phyloP scores from a whole-genome alignment of 73 alveolate genomes.

The Paramecium sexaurelia region DNA sequence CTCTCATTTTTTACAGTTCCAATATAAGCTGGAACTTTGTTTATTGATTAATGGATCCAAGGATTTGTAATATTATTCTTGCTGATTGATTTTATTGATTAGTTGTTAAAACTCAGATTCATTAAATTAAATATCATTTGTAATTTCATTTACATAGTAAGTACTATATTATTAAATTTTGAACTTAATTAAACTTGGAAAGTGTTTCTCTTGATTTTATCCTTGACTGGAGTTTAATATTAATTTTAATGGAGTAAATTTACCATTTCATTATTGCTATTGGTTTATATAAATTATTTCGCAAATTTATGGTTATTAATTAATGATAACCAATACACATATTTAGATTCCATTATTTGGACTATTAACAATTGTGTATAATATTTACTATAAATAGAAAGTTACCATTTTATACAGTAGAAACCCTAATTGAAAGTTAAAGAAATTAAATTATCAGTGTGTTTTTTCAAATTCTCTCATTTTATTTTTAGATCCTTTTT shows the following conservation, averaged over 20 bases:
- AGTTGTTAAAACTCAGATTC: neutral
- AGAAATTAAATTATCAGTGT: neutral
- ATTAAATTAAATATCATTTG: neutral
- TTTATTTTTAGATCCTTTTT: neutral
- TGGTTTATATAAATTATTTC: neutral
- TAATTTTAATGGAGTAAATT: neutral
- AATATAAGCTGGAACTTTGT: neutral
- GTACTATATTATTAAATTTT: neutral
- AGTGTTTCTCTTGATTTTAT: neutral
- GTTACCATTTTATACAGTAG: neutral
- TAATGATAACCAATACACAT: neutral
- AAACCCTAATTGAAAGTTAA: neutral
- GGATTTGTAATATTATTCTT: neutral
- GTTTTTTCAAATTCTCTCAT: neutral
- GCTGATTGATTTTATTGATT: neutral
- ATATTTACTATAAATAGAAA: conserved; percentile 28
- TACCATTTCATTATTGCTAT: neutral
- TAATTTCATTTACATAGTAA: neutral
- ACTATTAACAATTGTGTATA: conserved; percentile 7
- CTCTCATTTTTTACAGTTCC: neutral
- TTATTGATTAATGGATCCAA: neutral
- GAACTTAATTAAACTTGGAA: neutral
- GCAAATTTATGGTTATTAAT: conserved; percentile 4
- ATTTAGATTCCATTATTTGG: neutral
- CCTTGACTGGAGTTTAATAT: neutral